A percentile compares a stretch with the other conserved stretches of the same genome.
Evolutionary conservation across 2,329 filamentous ascomycete species (phyloP).

Genomic region (Diaporthe ilicicola): DNA sequence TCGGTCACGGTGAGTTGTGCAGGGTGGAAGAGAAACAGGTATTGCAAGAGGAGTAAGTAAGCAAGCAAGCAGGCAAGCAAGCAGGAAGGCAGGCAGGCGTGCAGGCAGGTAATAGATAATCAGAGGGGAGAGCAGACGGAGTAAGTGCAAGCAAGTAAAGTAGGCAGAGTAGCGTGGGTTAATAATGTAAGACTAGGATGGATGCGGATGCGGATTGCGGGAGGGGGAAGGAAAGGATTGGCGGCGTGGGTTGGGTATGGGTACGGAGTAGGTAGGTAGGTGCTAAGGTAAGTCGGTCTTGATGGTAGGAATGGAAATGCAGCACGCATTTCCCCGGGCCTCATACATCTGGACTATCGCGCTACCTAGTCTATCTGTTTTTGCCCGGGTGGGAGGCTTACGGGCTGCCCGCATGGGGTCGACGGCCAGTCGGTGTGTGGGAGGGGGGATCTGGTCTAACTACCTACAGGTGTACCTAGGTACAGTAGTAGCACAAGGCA

Average conservation of each 20-base stretch:
- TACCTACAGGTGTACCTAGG: too few relatives aligned
- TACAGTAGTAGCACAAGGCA: conserved; percentile 19
- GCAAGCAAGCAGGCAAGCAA: background rate
- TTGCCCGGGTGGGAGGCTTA: background rate
- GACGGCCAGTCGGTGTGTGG: conserved; percentile 29
- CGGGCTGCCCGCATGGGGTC: conserved; percentile 23
- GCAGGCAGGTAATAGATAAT: background rate
- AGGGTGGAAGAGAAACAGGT: background rate
- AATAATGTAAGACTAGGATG: background rate
- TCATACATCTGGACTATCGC: background rate
- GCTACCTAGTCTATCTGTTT: background rate
- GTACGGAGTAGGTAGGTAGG: background rate
- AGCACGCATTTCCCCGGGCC: background rate
- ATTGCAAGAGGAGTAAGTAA: background rate
- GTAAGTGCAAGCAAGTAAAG: background rate
- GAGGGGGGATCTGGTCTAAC: background rate
- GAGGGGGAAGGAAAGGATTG: background rate
- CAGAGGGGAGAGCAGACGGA: background rate
- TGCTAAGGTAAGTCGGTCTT: background rate
- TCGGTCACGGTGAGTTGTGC: background rate
- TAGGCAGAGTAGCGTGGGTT: too few relatives aligned
- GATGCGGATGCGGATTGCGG: background rate
- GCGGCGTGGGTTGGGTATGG: background rate
- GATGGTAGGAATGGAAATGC: conserved; percentile 6
- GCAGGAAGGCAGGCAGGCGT: background rate